phyloP scores from a whole-genome alignment of 177 flowering plant genomes.

The Telopea speciosissima region DNA sequence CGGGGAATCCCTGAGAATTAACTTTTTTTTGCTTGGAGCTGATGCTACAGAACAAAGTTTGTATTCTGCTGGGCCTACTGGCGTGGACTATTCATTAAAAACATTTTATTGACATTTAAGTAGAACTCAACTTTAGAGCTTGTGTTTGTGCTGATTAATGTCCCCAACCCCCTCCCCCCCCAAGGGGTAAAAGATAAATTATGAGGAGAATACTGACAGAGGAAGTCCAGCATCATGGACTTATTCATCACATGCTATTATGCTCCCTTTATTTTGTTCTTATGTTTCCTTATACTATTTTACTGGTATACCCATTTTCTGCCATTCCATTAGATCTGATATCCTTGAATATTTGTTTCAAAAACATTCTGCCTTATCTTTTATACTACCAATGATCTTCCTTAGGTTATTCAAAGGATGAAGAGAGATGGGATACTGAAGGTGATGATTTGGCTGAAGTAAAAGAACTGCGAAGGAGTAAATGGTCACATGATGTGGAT shows the following conservation, averaged over 20 bases:
- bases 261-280: not conserved
- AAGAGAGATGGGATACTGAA: conserved; percentile 37
- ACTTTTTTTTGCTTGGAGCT: no score
- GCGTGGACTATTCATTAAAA: not conserved
- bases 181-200: not conserved
- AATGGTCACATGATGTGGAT: conserved; percentile 79
- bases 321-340: not conserved
- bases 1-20: no score
- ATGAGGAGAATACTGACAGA: not conserved
- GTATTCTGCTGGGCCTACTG: no score
- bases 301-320: not conserved
- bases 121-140: not conserved
- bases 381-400: not conserved
- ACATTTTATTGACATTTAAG: not conserved
- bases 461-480: conserved; percentile 76
- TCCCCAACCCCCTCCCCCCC: not conserved
- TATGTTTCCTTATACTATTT: not conserved
- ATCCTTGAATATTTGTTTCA: not conserved
- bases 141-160: not conserved
- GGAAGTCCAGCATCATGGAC: not conserved
- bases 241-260: not conserved
- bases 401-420: conserved; percentile 25
- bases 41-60: no score
- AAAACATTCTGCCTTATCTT: not conserved
- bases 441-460: conserved; percentile 39